phyloP scores from a whole-genome alignment of 768 basidiomycete species.

The Trametes elegans region DNA sequence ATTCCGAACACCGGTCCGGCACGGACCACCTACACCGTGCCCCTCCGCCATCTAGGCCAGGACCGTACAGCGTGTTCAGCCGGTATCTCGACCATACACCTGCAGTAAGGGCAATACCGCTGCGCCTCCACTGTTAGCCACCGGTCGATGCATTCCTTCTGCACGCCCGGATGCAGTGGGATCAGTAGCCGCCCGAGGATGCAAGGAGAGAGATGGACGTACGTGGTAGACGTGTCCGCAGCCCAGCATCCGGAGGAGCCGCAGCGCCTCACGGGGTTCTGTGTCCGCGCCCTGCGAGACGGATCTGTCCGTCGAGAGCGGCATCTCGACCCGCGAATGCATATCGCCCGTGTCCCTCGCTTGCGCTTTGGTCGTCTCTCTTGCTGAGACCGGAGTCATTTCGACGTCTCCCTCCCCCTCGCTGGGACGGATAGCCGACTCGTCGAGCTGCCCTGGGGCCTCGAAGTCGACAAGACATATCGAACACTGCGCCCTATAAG shows the following conservation, averaged over 20 bases:
- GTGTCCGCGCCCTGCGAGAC: neutral
- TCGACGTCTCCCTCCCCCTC: neutral
- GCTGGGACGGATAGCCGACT: conserved; percentile 25
- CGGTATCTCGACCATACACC: neutral
- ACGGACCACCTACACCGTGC: neutral
- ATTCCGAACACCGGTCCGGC: neutral
- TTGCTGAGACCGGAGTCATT: neutral
- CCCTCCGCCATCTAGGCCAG: neutral
- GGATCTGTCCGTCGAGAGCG: neutral
- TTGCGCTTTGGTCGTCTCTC: neutral
- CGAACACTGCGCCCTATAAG: conserved; percentile 80
- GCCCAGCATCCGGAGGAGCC: conserved; percentile 68
- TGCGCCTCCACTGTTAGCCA: neutral
- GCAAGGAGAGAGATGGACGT: conserved; percentile 29
- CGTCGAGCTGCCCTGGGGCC: conserved; percentile 47
- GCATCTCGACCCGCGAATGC: neutral
- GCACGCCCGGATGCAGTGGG: too few relatives aligned
- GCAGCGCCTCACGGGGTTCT: conserved; percentile 55
- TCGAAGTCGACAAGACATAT: conserved; percentile 85
- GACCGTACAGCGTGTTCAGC: neutral
- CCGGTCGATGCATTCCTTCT: conserved; percentile 4
- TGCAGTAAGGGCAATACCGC: conserved; percentile 1
- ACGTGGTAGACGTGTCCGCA: conserved; percentile 94
- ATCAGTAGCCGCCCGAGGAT: neutral
- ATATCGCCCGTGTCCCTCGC: neutral